Evolutionary conservation across 108 stramenopile genomes (phyloP).

Genomic region (Bacterosira constricta): DNA sequence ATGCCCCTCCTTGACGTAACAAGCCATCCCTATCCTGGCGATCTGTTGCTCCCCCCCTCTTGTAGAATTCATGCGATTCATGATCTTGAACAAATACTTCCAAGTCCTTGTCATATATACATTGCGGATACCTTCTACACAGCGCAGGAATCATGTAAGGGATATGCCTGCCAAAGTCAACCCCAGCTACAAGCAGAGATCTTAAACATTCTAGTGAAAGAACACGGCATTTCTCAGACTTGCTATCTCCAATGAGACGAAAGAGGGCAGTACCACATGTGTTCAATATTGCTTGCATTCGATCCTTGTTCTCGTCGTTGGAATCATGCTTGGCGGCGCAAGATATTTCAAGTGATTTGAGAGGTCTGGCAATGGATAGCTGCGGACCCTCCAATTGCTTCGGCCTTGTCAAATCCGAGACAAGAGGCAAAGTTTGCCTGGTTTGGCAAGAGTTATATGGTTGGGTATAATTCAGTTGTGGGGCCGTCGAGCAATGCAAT

Average conservation of each 20-base stretch:
- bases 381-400: constrained; percentile 5
- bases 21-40: constrained; percentile 54
- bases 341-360: too few species aligned
- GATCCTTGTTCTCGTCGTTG: background rate
- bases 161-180: constrained; percentile 50
- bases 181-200: constrained; percentile 28
- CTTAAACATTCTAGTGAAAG: constrained; percentile 47
- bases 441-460: constrained; percentile 36
- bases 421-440: constrained; percentile 27
- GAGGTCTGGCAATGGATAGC: background rate
- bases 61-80: constrained; percentile 55
- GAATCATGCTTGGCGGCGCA: constrained; percentile 3
- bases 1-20: constrained; percentile 1
- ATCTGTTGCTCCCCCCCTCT: constrained; percentile 57
- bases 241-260: constrained; percentile 21
- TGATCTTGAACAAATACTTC: constrained; percentile 63
- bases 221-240: constrained; percentile 48
- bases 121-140: constrained; percentile 42
- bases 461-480: constrained; percentile 42
- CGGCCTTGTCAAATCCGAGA: constrained; percentile 49
- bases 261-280: constrained; percentile 39
- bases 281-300: constrained; percentile 40
- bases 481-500: constrained; percentile 2
- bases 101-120: constrained; percentile 56
- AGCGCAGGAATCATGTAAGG: constrained; percentile 60